Evolutionary conservation across 352 stramenopile genomes (phyloP).

Genomic region (Pythium chondricola): DNA sequence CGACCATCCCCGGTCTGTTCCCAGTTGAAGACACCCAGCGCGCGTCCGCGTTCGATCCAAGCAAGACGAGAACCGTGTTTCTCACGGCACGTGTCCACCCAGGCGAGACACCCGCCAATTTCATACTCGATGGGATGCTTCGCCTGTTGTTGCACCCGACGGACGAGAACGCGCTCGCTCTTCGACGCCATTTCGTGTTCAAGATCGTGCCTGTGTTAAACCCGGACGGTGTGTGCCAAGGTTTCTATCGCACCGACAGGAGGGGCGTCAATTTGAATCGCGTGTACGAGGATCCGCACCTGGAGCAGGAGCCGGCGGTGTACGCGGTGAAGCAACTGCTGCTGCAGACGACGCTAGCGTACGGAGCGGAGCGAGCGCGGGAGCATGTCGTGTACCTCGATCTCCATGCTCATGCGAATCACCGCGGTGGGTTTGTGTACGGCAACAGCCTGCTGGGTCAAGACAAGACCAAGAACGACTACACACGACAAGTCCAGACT

Average conservation of each 20-base stretch:
- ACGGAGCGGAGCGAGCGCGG: conserved; percentile 17
- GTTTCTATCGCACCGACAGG: conserved; percentile 84
- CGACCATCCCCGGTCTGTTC: conserved; percentile 1
- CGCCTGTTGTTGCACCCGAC: conserved; percentile 35
- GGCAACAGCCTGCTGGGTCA: conserved; percentile 64
- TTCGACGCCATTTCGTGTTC: conserved; percentile 65
- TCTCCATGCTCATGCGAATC: conserved; percentile 86
- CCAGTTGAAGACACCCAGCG: background rate
- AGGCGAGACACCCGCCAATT: conserved; percentile 72
- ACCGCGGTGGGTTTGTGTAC: conserved; percentile 89
- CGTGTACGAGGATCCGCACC: conserved; percentile 64
- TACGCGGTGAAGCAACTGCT: conserved; percentile 60
- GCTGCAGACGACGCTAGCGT: conserved; percentile 22
- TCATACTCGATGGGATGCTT: conserved; percentile 62
- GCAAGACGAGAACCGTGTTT: conserved; percentile 39
- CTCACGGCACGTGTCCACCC: conserved; percentile 72
- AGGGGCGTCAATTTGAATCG: conserved; percentile 88
- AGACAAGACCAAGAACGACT: conserved; percentile 6
- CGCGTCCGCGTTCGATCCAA: conserved; percentile 16
- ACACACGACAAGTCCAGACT: conserved; percentile 64
- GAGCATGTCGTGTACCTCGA: conserved; percentile 79
- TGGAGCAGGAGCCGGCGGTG: conserved; percentile 47
- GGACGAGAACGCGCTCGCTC: conserved; percentile 34
- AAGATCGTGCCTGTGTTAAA: conserved; percentile 84
- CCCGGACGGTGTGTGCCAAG: conserved; percentile 79